Conservation (phyloP, 768 basidiomycete genomes). For the Suillus subaureus region DNA sequence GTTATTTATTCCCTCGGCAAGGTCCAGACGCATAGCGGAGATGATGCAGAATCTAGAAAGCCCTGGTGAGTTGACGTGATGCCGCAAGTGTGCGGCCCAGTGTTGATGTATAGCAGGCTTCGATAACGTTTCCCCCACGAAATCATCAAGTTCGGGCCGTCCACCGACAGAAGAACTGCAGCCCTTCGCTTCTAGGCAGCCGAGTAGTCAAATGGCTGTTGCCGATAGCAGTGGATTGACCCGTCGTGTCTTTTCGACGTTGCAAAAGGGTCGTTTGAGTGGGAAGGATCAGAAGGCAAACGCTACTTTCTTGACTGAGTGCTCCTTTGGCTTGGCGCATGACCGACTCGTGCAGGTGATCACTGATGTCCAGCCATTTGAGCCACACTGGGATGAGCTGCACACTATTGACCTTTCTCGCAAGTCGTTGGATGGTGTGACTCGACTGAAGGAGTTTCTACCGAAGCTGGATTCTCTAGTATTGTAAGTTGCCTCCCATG, state of each 20-base stretch:
- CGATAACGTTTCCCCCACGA: slow-evolving; percentile 60
- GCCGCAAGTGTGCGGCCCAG: slow-evolving; percentile 7
- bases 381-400: slow-evolving; percentile 91
- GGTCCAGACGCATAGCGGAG: slow-evolving; percentile 81
- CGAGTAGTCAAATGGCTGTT: slow-evolving; percentile 33
- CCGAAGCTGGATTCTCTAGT: slow-evolving; percentile 75
- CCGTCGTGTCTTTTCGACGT: slow-evolving; percentile 47
- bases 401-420: slow-evolving; percentile 68
- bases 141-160: slow-evolving; percentile 46
- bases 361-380: slow-evolving; percentile 93
- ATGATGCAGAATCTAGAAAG: slow-evolving; percentile 77
- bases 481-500: slow-evolving; percentile 56
- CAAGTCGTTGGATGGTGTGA: slow-evolving; percentile 64
- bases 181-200: slow-evolving; percentile 45
- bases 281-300: slow-evolving; percentile 39
- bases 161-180: slow-evolving; percentile 49
- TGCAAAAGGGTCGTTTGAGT: slow-evolving; percentile 41
- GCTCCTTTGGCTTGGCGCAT: slow-evolving; percentile 93
- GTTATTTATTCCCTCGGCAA: slow-evolving; percentile 54
- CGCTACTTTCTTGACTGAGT: slow-evolving; percentile 88
- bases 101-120: slow-evolving; percentile 30
- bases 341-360: slow-evolving; percentile 90
- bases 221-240: slow-evolving; percentile 28
- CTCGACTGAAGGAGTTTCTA: slow-evolving; percentile 85
- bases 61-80: slow-evolving; percentile 49